A percentile compares a stretch with the other conserved stretches of the same genome.
Conservation (phyloP, 306 rosid genomes). For the Lathyrus oleraceus region DNA sequence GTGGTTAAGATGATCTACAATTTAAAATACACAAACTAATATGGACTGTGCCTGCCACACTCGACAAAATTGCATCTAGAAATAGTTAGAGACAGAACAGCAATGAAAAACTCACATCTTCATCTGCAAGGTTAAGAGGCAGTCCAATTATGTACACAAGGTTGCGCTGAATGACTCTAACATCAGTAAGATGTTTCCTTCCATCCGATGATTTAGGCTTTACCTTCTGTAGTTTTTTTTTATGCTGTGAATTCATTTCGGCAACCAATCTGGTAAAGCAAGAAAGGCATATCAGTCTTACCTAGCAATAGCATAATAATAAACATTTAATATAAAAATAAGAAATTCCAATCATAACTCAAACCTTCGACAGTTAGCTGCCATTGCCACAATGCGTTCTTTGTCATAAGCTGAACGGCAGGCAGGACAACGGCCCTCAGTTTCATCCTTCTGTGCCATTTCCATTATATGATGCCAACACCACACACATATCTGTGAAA, state of each 20-base stretch:
- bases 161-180: slow-evolving; percentile 58
- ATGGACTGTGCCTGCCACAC: slow-evolving; percentile 6
- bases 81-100: slow-evolving; percentile 22
- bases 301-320: slow-evolving; percentile 1
- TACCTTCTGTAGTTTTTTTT: slow-evolving; percentile 49
- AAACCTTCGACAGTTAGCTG: slow-evolving; percentile 61
- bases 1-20: slow-evolving; percentile 20
- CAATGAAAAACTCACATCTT: slow-evolving; percentile 46
- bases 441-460: slow-evolving; percentile 56
- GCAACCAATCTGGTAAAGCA: slow-evolving; percentile 51
- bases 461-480: slow-evolving; percentile 64
- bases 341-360: slow-evolving; percentile 17
- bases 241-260: slow-evolving; percentile 50
- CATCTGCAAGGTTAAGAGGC: slow-evolving; percentile 57
- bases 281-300: slow-evolving; percentile 5
- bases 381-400: slow-evolving; percentile 54
- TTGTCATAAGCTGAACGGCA: slow-evolving; percentile 53
- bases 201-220: slow-evolving; percentile 50
- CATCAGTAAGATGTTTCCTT: slow-evolving; percentile 54
- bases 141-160: slow-evolving; percentile 59
- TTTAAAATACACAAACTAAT: not conserved
- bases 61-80: slow-evolving; percentile 32
- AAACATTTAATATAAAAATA: not conserved
- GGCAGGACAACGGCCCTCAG: slow-evolving; percentile 60
- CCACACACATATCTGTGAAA: slow-evolving; percentile 54